Evolutionary conservation across 345 rosid genomes (phyloP), one percentile per base, ranked within the genome.

Genomic region (Ricinus communis): DNA sequence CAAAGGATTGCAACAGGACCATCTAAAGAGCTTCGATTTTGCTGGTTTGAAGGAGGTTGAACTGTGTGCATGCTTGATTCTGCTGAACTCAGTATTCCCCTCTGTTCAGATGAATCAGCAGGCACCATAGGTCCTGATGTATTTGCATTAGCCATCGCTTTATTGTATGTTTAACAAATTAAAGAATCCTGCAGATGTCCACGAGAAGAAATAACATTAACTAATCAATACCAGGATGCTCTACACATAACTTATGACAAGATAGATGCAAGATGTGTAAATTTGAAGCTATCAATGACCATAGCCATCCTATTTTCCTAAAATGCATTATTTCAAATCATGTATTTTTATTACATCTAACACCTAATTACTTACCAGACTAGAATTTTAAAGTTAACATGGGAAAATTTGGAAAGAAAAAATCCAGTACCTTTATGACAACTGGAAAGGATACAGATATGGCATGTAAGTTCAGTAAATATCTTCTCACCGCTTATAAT

Each of bases 1-100:
- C 99, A 93, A 25, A 95, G 91, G 67, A 95, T 87, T 9, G 94
- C 94, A 13, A 87, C 82, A 14, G 98, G 93, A 77, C 96, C 91
- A 68, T 87, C 87, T 5, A 74, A 69, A 56, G 81, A 75, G 61
- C n/a, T 61, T 43, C 79, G 76, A 30, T 50, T 82, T 70, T 74
- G 89, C 71, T 64, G 81, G 69, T 21, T 75, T 55, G 31, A 3
- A 33, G 76, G 38, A 58, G 85, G 70, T 57, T 77, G 91, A 55
- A 58, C 58, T 18, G 59, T 22, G 67, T 28, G 43, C 79, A 70
- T 62, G 71, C 70, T 84, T 3, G 82, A 71, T 74, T 77, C 90
- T 5, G 65, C 77, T 36, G 62, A 33, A 33, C 47, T 43, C 8
- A 41, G 36, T 5, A 51, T 49, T 36, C 45, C 68, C 33, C 64